Percentiles rank a stretch among this genome's conserved stretches.
Evolutionary conservation across 176 grass and related monocot genomes (phyloP).

Genomic region (Phragmites australis): DNA sequence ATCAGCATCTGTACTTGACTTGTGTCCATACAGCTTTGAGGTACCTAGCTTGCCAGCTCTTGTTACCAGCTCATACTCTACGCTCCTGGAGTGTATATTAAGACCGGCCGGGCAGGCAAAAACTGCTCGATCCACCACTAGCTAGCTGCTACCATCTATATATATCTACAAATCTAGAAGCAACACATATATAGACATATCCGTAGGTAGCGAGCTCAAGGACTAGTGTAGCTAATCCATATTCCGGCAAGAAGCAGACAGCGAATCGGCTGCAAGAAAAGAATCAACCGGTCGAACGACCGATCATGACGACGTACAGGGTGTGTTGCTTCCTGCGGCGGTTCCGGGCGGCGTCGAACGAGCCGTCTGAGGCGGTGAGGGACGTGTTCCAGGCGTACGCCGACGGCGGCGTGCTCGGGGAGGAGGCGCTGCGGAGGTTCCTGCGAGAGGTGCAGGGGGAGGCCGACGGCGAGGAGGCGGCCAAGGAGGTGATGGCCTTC

Average conservation of each 20-base stretch:
- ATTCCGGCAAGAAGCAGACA: not conserved
- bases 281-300: not conserved
- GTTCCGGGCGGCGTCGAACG: slow-evolving; percentile 55
- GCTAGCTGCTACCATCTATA: not conserved
- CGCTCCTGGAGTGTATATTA: not conserved
- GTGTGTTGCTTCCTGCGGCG: slow-evolving; percentile 79
- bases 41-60: not conserved
- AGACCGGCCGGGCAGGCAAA: not conserved
- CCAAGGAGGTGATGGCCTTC: slow-evolving; percentile 49
- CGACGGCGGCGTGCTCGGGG: slow-evolving; percentile 42
- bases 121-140: slow-evolving; percentile 29
- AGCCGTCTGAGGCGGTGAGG: slow-evolving; percentile 53
- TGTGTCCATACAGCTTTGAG: not conserved
- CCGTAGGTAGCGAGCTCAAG: not conserved
- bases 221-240: not conserved
- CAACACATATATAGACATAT: not conserved
- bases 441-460: slow-evolving; percentile 67
- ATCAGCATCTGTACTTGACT: slow-evolving; percentile 4
- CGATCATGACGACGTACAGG: slow-evolving; percentile 64
- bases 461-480: not conserved
- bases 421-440: slow-evolving; percentile 54
- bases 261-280: not conserved
- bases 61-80: not conserved
- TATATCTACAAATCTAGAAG: not conserved
- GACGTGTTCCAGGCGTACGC: slow-evolving; percentile 57